These are phyloP conservation scores for Juncus inflexus DNA, from an alignment of 176 grass and related monocot genomes.

Conservation along the genomic window DNA sequence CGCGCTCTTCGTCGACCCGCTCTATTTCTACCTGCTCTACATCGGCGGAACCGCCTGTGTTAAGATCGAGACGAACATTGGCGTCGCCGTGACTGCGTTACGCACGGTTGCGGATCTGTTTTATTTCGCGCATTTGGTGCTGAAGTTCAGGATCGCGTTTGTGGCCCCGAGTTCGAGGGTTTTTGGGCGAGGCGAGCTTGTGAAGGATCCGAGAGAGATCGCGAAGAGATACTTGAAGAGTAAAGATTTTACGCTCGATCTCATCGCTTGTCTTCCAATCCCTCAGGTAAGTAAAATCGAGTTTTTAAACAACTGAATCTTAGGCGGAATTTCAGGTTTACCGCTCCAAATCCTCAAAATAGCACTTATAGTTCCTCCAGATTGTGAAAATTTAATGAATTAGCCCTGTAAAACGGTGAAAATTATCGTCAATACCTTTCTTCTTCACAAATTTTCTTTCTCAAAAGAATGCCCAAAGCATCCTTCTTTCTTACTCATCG, in stretches of 20 bases:
- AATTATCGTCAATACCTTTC: neutral
- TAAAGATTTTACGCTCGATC: slow-evolving; percentile 84
- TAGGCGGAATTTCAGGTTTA: neutral
- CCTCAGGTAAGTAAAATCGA: slow-evolving; percentile 46
- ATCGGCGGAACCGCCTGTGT: slow-evolving; percentile 45
- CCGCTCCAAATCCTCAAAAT: too few species aligned
- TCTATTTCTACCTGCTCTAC: slow-evolving; percentile 93
- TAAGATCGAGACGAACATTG: slow-evolving; percentile 51
- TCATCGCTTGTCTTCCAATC: slow-evolving; percentile 79
- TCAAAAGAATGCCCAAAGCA: neutral
- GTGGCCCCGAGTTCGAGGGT: slow-evolving; percentile 76
- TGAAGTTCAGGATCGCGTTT: slow-evolving; percentile 91
- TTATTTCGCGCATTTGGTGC: slow-evolving; percentile 73
- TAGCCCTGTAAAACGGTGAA: slow-evolving; percentile 1
- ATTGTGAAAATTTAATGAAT: too few species aligned
- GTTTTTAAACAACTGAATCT: neutral
- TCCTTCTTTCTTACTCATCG: neutral
- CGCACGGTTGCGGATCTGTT: slow-evolving; percentile 79
- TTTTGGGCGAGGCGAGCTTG: slow-evolving; percentile 80
- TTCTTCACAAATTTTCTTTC: neutral
- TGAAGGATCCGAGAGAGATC: slow-evolving; percentile 81
- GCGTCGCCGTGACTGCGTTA: slow-evolving; percentile 45
- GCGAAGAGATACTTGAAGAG: slow-evolving; percentile 69
- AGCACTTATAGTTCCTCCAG: too few species aligned
- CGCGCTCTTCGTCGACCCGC: slow-evolving; percentile 74